These are phyloP conservation scores for Globisporangium camurandrum DNA, from an alignment of 352 stramenopile genomes.

Conservation along the genomic window DNA sequence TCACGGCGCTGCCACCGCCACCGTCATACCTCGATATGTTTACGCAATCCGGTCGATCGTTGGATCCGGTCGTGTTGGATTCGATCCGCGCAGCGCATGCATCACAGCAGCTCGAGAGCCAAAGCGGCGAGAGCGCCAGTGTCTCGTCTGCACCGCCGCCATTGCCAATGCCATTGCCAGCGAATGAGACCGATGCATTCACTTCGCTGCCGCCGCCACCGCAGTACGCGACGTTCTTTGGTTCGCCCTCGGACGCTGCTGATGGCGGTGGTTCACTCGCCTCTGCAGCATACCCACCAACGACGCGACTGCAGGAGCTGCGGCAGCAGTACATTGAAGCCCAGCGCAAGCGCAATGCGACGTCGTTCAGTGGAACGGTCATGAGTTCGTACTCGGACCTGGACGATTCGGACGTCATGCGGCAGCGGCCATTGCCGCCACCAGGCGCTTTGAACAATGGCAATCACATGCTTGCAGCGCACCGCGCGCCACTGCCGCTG, in stretches of 20 bases:
- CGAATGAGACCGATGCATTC: slow-evolving; percentile 10
- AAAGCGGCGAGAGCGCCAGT: slow-evolving; percentile 15
- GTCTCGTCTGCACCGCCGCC: slow-evolving; percentile 5
- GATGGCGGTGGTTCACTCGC: too few species aligned
- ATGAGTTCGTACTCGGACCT: slow-evolving; percentile 62
- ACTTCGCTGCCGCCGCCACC: slow-evolving; percentile 12
- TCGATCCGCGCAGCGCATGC: slow-evolving; percentile 1
- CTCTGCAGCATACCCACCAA: slow-evolving; percentile 1
- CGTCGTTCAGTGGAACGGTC: slow-evolving; percentile 19
- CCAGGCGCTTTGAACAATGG: too few species aligned
- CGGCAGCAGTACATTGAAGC: slow-evolving; percentile 66
- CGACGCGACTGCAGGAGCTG: slow-evolving; percentile 38
- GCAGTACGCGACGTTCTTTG: slow-evolving; percentile 15
- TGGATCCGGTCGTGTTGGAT: slow-evolving; percentile 2
- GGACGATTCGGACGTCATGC: slow-evolving; percentile 57
- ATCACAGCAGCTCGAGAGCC: slow-evolving; percentile 11
- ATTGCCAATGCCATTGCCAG: background rate
- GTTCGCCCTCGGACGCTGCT: too few species aligned
- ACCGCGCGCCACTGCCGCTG: slow-evolving; percentile 15
- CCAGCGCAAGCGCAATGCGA: slow-evolving; percentile 48
- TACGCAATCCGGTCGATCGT: slow-evolving; percentile 19
- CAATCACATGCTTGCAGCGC: background rate
- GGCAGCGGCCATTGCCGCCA: slow-evolving; percentile 17
- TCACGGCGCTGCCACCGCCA: slow-evolving; percentile 21
- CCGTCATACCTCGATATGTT: slow-evolving; percentile 35